Percentiles rank a stretch among this genome's conserved stretches.
Conservation (phyloP, 2,329 filamentous ascomycete genomes). For the Phyllosticta citribraziliensis region DNA sequence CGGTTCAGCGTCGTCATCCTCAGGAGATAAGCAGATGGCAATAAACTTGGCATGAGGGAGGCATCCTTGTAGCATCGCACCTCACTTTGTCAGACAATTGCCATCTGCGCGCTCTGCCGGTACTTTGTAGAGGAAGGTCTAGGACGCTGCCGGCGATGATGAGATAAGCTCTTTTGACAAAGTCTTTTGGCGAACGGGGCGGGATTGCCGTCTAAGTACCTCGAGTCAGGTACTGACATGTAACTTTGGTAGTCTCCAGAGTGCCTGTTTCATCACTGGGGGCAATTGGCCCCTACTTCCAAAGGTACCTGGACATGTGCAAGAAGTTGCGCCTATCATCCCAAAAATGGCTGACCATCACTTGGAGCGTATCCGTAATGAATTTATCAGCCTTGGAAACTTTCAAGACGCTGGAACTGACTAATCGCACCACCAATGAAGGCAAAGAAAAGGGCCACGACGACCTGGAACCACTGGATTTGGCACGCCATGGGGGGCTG, state of each 20-base stretch:
- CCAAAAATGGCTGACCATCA: not conserved
- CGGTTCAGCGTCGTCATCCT: not conserved
- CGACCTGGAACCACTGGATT: not conserved
- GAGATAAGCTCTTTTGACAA: not conserved
- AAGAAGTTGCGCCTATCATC: not conserved
- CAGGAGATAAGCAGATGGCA: not conserved
- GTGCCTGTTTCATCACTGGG: not conserved
- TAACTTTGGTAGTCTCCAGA: not conserved
- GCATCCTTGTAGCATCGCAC: not conserved
- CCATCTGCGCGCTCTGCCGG: not conserved
- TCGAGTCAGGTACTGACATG: not conserved
- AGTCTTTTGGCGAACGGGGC: not conserved
- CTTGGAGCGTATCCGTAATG: not conserved
- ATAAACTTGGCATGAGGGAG: not conserved
- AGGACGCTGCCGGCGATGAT: not conserved
- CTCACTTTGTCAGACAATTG: not conserved
- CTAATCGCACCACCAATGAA: not conserved
- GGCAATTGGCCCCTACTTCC: not conserved
- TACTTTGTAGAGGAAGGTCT: not conserved
- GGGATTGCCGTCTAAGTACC: not conserved
- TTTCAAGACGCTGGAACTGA: not conserved
- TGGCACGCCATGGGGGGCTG: not conserved
- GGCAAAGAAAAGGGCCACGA: not conserved
- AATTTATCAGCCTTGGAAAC: not conserved
- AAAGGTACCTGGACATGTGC: not conserved